Base-by-base conservation (phyloP, 2,329 filamentous ascomycete species). In the Paraphoma sp. region DNA sequence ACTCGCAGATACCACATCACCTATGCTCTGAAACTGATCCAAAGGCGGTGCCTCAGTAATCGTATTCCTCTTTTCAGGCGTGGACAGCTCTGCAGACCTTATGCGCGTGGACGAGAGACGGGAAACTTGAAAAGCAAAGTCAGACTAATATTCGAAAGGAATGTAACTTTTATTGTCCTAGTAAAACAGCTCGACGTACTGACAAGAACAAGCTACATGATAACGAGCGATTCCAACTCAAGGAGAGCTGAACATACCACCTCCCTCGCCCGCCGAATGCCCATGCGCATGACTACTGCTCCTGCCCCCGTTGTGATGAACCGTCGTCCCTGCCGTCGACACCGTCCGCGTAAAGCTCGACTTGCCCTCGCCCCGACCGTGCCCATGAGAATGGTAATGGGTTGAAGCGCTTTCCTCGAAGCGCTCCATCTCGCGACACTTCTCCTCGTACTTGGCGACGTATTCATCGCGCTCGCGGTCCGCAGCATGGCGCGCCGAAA, bases 381-480 rank as follows among this genome's bases (percentile, higher is more conserved):
- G 46, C 10, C 40, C 47, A 17, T 51, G 48, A 1, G 62, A 49
- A 8, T 62, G 63, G 11, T 62, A 69, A 6, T 65, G 55, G 14
- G 53, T 60, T 14, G 59, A 52, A 1, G 61, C 61, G 4, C 42
- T 59, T 29, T 69, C 66, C 41, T 66, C 63, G 14, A 63, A 69
- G 1, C 63, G 42, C 51, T 68, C 64, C 58, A 69, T 59, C 36
- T 69, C 66, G 1, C 66, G 53, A 31, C 66, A 68, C 54, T 69
- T 69, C 56, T 69, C 65, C 31, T 69, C 65, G 31, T 68, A 68
- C 49, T 65, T 65, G 12, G 59, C 48, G 9, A 65, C 50, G 29
- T 60, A 60, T 31, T 68, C 65, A 41, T 69, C 66, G 14, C 66
- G 56, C 50, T 69, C 66, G 44, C 62, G 65, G 36, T 69, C 65